Conservation (phyloP, 176 grass and related monocot species). For the Cenchrus americanus region DNA sequence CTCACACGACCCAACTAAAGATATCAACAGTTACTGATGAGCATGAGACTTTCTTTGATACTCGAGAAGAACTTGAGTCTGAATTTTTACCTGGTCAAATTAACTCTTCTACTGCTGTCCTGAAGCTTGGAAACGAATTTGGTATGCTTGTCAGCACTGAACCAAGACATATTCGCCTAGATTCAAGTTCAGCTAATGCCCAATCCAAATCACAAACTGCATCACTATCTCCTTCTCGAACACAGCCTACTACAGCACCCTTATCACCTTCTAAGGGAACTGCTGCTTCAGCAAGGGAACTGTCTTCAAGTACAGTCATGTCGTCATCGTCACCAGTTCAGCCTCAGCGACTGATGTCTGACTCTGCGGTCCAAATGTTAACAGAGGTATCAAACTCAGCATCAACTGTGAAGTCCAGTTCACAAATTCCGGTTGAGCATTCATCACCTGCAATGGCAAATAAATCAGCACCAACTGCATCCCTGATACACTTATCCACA, state of each 20-base stretch:
- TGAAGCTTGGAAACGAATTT: constrained; percentile 21
- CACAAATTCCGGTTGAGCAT: constrained; percentile 44
- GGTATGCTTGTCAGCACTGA: constrained; percentile 39
- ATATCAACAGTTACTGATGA: constrained; percentile 34
- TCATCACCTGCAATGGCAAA: constrained; percentile 28
- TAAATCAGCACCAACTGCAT: constrained; percentile 50
- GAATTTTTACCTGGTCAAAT: constrained; percentile 41
- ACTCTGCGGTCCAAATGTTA: constrained; percentile 24
- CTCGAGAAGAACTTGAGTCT: constrained; percentile 46
- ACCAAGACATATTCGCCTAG: constrained; percentile 20
- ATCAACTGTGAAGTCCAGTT: constrained; percentile 23
- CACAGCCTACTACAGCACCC: neutral
- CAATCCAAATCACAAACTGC: constrained; percentile 34
- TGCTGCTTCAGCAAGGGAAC: constrained; percentile 39
- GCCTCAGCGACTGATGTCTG: neutral
- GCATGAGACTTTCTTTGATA: constrained; percentile 46
- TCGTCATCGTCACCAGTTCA: constrained; percentile 26
- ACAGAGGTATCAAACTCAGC: constrained; percentile 22
- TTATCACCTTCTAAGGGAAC: constrained; percentile 40
- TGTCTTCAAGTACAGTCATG: constrained; percentile 32
- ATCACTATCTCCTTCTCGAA: neutral
- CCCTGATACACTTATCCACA: constrained; percentile 25
- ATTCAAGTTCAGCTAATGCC: constrained; percentile 33
- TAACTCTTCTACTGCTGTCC: constrained; percentile 39
- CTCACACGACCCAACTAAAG: constrained; percentile 48